Evolutionary conservation across 2,329 filamentous ascomycete species (phyloP), one percentile per base, ranked within the genome.

Genomic region (Ceratocystis colombiana): DNA sequence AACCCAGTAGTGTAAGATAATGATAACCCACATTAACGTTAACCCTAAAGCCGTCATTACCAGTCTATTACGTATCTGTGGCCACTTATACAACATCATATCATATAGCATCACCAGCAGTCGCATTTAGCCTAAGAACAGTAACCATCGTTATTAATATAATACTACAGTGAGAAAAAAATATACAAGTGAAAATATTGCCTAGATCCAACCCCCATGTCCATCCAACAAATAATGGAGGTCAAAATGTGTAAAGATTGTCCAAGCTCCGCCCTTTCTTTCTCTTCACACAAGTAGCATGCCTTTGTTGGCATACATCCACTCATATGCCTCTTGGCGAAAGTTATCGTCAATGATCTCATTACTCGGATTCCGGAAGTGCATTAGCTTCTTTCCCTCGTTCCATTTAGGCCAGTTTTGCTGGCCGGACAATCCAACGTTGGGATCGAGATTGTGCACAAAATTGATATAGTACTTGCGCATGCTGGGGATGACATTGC

Each of bases 381-480:
- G 65, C 62, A 72, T 61, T 71, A 85, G 66, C 70, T 79, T 67
- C 20, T 61, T 61, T 0, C 64, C 66, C 41, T 69, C 65, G 5
- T 72, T 75, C 81, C 82, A 86, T 69, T 78, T 66, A 12, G 71
- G 71, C 68, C 71, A 72, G 4, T 65, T 30, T 3, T 67, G 59
- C 17, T 71, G 68, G 74, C 76, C 46, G 28, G 53, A 15, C 71
- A 72, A 28, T 8, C 74, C 73, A 22, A 65, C 50, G 69, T 86
- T 86, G 0, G 84, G 84, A 70, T 86, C 79, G 44, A 82, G 71
- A 6, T 81, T 76, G 69, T 84, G 78, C 1, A 85, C 74, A 70
- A 87, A 87, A 12, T 76, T 79, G 62, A 82, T 74, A 69, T 85
- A 87, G 71, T 87, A 86, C 0, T 77, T 76, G 62, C 80, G 78